Percentiles rank a stretch among this genome's conserved stretches.
These are phyloP conservation scores for Mercurialis annua DNA, from an alignment of 345 rosid genomes.

Conservation along the genomic window DNA sequence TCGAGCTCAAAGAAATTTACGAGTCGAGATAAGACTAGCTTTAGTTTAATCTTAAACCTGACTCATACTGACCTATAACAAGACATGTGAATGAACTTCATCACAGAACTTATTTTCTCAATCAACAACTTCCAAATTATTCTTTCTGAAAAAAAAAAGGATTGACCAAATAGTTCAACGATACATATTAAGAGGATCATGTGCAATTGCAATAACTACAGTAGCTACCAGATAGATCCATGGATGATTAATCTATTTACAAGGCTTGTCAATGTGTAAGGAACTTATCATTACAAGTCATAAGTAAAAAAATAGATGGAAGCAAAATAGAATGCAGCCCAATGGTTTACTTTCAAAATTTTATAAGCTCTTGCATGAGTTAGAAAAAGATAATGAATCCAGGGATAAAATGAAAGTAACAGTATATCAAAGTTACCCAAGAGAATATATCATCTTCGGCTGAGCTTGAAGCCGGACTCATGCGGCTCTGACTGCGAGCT, in stretches of 20 bases:
- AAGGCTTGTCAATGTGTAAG: too few species aligned
- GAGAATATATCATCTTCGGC: slow-evolving; percentile 77
- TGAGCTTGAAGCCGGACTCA: slow-evolving; percentile 87
- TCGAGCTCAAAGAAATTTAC: neutral
- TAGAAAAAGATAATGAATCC: neutral
- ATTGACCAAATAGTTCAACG: too few species aligned
- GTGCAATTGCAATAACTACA: too few species aligned
- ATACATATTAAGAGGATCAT: too few species aligned
- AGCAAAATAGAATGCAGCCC: neutral
- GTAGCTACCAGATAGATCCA: too few species aligned
- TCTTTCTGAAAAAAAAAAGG: too few species aligned
- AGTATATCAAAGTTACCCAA: slow-evolving; percentile 50
- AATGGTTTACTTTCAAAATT: neutral
- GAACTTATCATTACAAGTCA: too few species aligned
- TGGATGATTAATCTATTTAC: too few species aligned
- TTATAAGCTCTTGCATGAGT: neutral
- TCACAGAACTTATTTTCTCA: too few species aligned
- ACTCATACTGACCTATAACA: neutral
- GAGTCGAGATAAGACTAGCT: neutral
- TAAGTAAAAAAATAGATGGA: neutral
- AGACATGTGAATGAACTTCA: neutral
- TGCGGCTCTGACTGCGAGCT: slow-evolving; percentile 69
- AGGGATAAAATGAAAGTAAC: slow-evolving; percentile 7
- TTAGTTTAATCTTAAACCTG: neutral
- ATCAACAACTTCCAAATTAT: too few species aligned